These are phyloP conservation scores for Magnolia changhungtana DNA, from an alignment of 164 flowering plant species.

Conservation along the genomic window DNA sequence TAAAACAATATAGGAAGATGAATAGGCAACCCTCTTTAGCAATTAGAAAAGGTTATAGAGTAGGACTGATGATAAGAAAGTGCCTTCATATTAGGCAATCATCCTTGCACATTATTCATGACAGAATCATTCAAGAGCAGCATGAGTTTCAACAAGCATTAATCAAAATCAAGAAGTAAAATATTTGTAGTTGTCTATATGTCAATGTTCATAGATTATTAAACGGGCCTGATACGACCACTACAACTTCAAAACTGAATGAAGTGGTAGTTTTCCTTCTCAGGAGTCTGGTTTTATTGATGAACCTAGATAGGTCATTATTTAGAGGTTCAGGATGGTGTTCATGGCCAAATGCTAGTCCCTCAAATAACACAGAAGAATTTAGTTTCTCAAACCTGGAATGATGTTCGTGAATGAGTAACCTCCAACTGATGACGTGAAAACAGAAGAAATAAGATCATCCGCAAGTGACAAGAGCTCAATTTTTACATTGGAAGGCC, in stretches of 20 bases:
- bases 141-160: not conserved
- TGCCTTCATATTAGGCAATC: not conserved
- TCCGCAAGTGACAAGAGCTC: conserved; percentile 65
- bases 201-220: not conserved
- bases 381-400: conserved; percentile 55
- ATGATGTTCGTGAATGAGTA: conserved; percentile 68
- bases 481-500: conserved; percentile 75
- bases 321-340: not conserved
- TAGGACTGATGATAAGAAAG: not conserved
- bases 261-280: no score
- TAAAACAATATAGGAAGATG: not conserved
- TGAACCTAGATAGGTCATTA: not conserved
- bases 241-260: not conserved
- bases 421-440: conserved; percentile 58
- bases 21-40: not conserved
- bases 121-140: not conserved
- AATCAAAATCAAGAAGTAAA: not conserved
- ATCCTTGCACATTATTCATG: not conserved
- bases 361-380: not conserved
- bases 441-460: conserved; percentile 57
- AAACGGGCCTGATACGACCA: not conserved
- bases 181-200: not conserved
- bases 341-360: not conserved
- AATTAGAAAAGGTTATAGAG: not conserved
- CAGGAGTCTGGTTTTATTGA: not conserved